phyloP scores from a whole-genome alignment of 805 yeast species.

The Kluyveromyces wickerhamii region DNA sequence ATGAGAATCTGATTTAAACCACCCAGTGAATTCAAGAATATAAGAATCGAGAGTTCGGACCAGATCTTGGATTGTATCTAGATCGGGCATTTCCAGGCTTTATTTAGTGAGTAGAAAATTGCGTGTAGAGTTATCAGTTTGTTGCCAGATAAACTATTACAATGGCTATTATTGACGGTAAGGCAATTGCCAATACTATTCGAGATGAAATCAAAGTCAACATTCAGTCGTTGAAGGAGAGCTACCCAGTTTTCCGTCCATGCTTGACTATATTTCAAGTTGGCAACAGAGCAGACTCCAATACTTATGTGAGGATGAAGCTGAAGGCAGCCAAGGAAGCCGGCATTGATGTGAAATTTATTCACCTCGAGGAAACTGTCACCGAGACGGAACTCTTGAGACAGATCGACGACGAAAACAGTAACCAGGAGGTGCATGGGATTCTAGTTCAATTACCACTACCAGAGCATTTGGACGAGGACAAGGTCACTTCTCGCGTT shows the following conservation, averaged over 20 bases:
- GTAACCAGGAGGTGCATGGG: slow-evolving; percentile 75
- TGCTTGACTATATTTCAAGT: slow-evolving; percentile 80
- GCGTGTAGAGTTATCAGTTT: too few relatives aligned
- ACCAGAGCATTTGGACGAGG: slow-evolving; percentile 74
- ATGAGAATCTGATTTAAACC: too few relatives aligned
- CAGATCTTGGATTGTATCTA: too few relatives aligned
- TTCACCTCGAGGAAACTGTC: slow-evolving; percentile 56
- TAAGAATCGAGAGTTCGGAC: too few relatives aligned
- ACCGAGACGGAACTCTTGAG: slow-evolving; percentile 53
- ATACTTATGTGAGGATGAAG: slow-evolving; percentile 87
- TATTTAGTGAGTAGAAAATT: too few relatives aligned
- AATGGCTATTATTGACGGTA: slow-evolving; percentile 47
- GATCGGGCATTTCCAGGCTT: too few relatives aligned
- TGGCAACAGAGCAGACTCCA: slow-evolving; percentile 83
- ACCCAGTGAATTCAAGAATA: too few relatives aligned
- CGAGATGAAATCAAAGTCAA: slow-evolving; percentile 46
- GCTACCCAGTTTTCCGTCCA: slow-evolving; percentile 55
- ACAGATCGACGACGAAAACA: slow-evolving; percentile 56
- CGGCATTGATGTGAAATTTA: slow-evolving; percentile 57
- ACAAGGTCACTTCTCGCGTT: slow-evolving; percentile 74
- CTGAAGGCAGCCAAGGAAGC: slow-evolving; percentile 84
- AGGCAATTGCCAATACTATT: slow-evolving; percentile 44
- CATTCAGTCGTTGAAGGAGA: slow-evolving; percentile 36
- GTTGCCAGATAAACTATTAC: too few relatives aligned
- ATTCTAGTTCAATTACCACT: slow-evolving; percentile 84